A percentile compares a stretch with the other conserved stretches of the same genome.
These are phyloP conservation scores for Diaporthe batatas DNA, from an alignment of 2,329 filamentous ascomycete genomes.

Conservation along the genomic window DNA sequence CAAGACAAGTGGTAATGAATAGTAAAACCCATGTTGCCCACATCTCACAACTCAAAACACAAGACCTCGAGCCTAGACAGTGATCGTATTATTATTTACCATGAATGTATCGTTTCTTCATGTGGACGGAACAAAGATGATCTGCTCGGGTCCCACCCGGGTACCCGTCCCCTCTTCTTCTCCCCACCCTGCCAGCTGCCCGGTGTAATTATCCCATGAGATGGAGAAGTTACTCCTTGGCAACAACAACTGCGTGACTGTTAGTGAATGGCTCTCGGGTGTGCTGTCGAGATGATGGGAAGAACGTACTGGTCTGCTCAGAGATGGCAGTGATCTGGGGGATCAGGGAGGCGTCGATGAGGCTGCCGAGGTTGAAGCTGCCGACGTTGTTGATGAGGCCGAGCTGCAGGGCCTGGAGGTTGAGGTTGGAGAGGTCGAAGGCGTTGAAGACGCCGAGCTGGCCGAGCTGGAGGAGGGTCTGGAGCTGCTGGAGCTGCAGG, in stretches of 20 bases:
- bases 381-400: constrained; percentile 48
- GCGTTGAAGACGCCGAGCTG: constrained; percentile 49
- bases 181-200: not conserved
- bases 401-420: constrained; percentile 48
- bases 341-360: constrained; percentile 44
- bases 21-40: not conserved
- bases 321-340: constrained; percentile 45
- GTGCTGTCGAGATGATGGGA: not conserved
- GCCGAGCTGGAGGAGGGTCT: constrained; percentile 53
- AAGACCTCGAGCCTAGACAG: constrained; percentile 24
- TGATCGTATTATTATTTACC: constrained; percentile 34
- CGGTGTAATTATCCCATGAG: not conserved
- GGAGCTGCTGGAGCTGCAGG: constrained; percentile 58
- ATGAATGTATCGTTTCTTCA: constrained; percentile 34
- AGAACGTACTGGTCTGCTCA: constrained; percentile 37
- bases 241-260: constrained; percentile 14
- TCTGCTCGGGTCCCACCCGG: constrained; percentile 8
- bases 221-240: constrained; percentile 20
- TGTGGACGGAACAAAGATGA: constrained; percentile 27
- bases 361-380: constrained; percentile 47
- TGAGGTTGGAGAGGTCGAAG: constrained; percentile 47
- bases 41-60: not conserved
- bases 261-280: not conserved
- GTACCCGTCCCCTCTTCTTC: not conserved
- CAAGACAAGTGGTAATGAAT: constrained; percentile 6